These are phyloP conservation scores for Wickerhamiella slavikovae DNA, from an alignment of 805 yeast genomes.

Conservation along the genomic window DNA sequence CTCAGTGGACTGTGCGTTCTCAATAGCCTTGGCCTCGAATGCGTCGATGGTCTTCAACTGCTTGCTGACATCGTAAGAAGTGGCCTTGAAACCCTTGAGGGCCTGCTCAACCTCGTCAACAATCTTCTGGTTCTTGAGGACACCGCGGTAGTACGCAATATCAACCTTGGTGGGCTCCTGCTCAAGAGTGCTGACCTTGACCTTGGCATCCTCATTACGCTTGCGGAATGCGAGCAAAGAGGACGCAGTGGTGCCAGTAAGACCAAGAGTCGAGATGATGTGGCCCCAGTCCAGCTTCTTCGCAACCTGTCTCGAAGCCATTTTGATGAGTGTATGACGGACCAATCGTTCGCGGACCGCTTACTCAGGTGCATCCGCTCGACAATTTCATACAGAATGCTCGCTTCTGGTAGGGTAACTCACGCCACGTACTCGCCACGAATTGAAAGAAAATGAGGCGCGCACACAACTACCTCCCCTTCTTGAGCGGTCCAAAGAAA, in stretches of 20 bases:
- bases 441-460: too few relatives aligned
- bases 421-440: background rate
- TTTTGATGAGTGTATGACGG: slow-evolving; percentile 1
- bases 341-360: too few relatives aligned
- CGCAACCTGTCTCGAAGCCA: slow-evolving; percentile 24
- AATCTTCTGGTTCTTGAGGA: slow-evolving; percentile 62
- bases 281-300: slow-evolving; percentile 90
- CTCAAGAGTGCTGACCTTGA: slow-evolving; percentile 48
- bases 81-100: slow-evolving; percentile 58
- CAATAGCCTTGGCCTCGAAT: slow-evolving; percentile 86
- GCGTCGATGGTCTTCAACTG: slow-evolving; percentile 82
- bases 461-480: too few relatives aligned
- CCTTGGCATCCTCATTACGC: slow-evolving; percentile 96
- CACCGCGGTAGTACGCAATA: slow-evolving; percentile 57
- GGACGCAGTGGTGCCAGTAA: slow-evolving; percentile 80
- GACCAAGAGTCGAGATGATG: slow-evolving; percentile 69
- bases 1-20: slow-evolving; percentile 89
- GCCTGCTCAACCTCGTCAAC: slow-evolving; percentile 65
- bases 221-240: slow-evolving; percentile 84
- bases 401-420: background rate
- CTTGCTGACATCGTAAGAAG: slow-evolving; percentile 66
- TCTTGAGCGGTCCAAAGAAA: too few relatives aligned
- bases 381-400: too few relatives aligned
- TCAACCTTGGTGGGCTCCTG: slow-evolving; percentile 62
- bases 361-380: too few relatives aligned